Conservation (phyloP, 2,329 filamentous ascomycete species). For the Aspergillus calidoustus region DNA sequence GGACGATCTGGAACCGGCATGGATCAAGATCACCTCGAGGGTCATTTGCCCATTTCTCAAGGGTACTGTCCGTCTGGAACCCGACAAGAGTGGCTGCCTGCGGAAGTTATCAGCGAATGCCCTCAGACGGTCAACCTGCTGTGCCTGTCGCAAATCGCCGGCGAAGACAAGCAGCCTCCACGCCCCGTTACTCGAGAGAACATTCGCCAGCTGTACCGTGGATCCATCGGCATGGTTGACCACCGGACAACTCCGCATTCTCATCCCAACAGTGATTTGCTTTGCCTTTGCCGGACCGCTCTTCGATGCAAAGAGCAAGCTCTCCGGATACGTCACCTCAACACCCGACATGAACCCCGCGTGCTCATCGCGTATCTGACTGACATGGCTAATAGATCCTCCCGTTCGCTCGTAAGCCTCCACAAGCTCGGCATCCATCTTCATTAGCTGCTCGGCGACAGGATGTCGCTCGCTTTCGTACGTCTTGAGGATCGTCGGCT, state of each 20-base stretch:
- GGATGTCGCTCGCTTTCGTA: constrained; percentile 60
- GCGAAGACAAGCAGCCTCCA: constrained; percentile 29
- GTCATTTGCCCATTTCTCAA: not conserved
- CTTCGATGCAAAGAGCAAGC: constrained; percentile 5
- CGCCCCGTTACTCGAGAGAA: constrained; percentile 21
- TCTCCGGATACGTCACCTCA: constrained; percentile 35
- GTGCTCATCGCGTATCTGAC: constrained; percentile 3
- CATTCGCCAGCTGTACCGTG: constrained; percentile 11
- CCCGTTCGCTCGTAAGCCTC: constrained; percentile 6
- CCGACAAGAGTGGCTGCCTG: not conserved
- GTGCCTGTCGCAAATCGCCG: constrained; percentile 19
- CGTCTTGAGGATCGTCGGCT: constrained; percentile 52
- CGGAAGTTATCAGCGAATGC: not conserved
- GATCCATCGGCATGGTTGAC: constrained; percentile 19
- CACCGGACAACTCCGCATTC: constrained; percentile 18
- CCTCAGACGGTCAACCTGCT: constrained; percentile 10
- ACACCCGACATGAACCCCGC: constrained; percentile 15
- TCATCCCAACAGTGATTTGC: constrained; percentile 22
- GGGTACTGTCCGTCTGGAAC: not conserved
- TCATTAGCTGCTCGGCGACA: constrained; percentile 69
- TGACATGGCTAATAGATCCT: not conserved
- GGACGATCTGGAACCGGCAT: constrained; percentile 14
- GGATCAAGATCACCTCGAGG: constrained; percentile 12
- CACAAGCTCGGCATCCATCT: constrained; percentile 53
- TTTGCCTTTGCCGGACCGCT: not conserved